Percentiles rank a stretch among this genome's conserved stretches.
These are phyloP conservation scores for Dothideomycetes sp. DNA, from an alignment of 2,329 filamentous ascomycete species.

Conservation along the genomic window DNA sequence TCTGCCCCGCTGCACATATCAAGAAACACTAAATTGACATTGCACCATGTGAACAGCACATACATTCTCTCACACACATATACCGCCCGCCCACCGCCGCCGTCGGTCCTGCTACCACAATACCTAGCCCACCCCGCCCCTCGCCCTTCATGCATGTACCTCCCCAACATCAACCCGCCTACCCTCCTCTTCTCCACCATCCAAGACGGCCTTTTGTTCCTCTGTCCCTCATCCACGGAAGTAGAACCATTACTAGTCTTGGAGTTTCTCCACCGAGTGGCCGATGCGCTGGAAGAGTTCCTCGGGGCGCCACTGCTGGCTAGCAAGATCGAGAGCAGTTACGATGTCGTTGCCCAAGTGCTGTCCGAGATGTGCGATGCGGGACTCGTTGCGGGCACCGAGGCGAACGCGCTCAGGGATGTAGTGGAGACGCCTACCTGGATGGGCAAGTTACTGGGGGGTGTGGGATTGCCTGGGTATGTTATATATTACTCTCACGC, in stretches of 20 bases:
- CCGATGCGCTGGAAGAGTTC: conserved; percentile 91
- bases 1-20: neutral
- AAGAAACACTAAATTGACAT: too few species aligned
- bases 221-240: conserved; percentile 76
- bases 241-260: conserved; percentile 81
- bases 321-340: conserved; percentile 76
- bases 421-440: conserved; percentile 85
- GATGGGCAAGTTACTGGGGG: conserved; percentile 78
- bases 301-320: conserved; percentile 77
- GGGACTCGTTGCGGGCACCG: conserved; percentile 78
- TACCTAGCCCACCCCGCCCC: conserved; percentile 75
- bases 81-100: conserved; percentile 66
- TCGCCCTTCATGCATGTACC: conserved; percentile 75
- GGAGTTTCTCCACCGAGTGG: conserved; percentile 86
- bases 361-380: conserved; percentile 95
- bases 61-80: conserved; percentile 84
- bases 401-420: conserved; percentile 85
- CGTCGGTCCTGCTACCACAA: conserved; percentile 66
- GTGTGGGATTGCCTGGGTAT: conserved; percentile 65
- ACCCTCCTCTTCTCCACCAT: conserved; percentile 78
- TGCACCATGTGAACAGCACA: too few species aligned
- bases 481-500: neutral
- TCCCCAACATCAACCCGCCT: conserved; percentile 70
- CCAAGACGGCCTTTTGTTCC: conserved; percentile 79
- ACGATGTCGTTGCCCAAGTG: conserved; percentile 88